Evolutionary conservation across 2,329 filamentous ascomycete species (phyloP).

Genomic region (Emmonsiellopsis sp.): DNA sequence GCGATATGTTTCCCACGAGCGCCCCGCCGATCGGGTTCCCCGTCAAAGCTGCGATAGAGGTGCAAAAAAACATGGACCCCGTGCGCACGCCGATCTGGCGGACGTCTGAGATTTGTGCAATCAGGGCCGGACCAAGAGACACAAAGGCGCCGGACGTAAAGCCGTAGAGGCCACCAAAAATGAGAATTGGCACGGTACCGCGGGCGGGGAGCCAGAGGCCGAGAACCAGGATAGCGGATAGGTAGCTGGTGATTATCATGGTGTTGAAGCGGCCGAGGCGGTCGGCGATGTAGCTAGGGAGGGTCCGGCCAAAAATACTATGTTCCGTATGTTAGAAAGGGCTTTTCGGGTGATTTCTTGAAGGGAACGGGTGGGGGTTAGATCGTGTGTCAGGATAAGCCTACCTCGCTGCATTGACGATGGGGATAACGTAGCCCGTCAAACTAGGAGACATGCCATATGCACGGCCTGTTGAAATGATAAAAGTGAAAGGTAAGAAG

Average conservation of each 20-base stretch:
- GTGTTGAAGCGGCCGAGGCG: conserved; percentile 47
- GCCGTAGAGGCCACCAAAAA: conserved; percentile 60
- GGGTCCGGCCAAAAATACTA: conserved; percentile 46
- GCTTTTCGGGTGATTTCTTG: not conserved
- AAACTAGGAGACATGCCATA: conserved; percentile 42
- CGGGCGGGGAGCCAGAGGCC: conserved; percentile 48
- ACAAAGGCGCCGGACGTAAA: conserved; percentile 61
- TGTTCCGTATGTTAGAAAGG: not conserved
- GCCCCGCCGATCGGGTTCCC: conserved; percentile 61
- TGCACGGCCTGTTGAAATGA: conserved; percentile 37
- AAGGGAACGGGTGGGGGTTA: not conserved
- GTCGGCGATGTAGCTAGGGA: conserved; percentile 48
- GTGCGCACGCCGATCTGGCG: conserved; percentile 60
- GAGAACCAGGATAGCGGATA: conserved; percentile 41
- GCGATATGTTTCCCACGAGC: conserved; percentile 40
- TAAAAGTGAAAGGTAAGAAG: conserved; percentile 48
- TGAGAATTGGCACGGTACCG: conserved; percentile 49
- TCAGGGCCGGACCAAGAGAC: conserved; percentile 51
- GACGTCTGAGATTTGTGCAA: conserved; percentile 64
- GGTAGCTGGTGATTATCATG: conserved; percentile 41
- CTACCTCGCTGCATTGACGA: conserved; percentile 43
- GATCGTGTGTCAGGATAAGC: not conserved
- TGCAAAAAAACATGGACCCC: conserved; percentile 54
- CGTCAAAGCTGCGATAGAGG: conserved; percentile 56
- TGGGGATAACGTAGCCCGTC: conserved; percentile 45